These are phyloP conservation scores for Eimeria necatrix DNA, from an alignment of 169 alveolate genomes.

Conservation along the genomic window DNA sequence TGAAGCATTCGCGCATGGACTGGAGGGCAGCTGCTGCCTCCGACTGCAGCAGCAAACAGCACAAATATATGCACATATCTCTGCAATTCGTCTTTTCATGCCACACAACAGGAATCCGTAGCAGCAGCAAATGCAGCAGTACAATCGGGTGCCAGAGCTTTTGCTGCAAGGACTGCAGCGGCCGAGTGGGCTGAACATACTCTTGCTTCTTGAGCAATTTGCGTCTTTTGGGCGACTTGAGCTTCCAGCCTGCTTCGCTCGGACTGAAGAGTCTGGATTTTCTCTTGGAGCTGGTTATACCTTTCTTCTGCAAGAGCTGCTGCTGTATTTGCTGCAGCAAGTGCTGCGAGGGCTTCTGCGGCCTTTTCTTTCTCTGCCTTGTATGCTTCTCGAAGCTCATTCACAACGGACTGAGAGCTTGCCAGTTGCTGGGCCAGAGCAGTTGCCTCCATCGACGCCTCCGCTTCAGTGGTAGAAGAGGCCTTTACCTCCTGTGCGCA, in stretches of 20 bases:
- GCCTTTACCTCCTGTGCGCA: conserved; percentile 23
- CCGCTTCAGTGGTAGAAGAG: neutral
- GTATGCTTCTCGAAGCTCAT: conserved; percentile 24
- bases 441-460: neutral
- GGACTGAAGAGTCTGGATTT: neutral
- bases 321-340: neutral
- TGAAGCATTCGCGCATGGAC: neutral
- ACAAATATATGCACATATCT: neutral
- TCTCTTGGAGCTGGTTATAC: neutral
- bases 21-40: conserved; percentile 45
- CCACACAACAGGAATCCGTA: neutral
- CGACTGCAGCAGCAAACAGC: conserved; percentile 35
- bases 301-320: conserved; percentile 30
- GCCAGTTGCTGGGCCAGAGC: neutral
- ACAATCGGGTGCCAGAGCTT: neutral
- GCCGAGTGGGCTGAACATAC: conserved; percentile 26
- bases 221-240: neutral
- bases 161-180: neutral
- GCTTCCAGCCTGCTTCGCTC: neutral
- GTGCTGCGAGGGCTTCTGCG: conserved; percentile 6
- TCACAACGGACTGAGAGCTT: neutral
- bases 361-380: neutral
- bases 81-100: neutral
- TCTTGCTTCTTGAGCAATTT: conserved; percentile 27
- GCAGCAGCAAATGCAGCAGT: neutral